Evolutionary conservation across 2,329 filamentous ascomycete species (phyloP), one percentile per base, ranked within the genome.

Genomic region (Phialophora tarda): DNA sequence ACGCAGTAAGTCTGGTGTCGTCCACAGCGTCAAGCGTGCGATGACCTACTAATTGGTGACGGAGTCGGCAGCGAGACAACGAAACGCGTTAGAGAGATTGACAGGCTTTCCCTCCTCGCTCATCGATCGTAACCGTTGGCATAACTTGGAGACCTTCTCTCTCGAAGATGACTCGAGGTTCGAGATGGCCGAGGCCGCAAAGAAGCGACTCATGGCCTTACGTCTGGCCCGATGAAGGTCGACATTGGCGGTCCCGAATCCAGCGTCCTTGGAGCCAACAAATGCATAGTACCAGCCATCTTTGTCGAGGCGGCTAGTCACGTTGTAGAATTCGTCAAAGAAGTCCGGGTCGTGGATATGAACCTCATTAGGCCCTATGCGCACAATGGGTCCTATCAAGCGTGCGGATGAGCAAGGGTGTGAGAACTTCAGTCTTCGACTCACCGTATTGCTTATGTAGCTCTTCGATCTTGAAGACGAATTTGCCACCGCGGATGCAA

Each of bases 401-500:
- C 21, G 2, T 21, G 28, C 53, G 7, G 28, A 17, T 55, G 53
- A 55, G 28, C 24, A 62, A 3, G 24, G 30, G 30, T 23, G 8
- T 62, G 51, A 30, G 32, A 41, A 11, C 17, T 34, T n/a, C 23
- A 51, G 23, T 2, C 12, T 77, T 14, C n/a, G 17, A n/a, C 66
- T 69, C 58, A 70, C 77, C 78, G 70, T 79, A 79, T 73, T 71
- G 53, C 53, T 74, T 66, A 63, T 79, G 78, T 57, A 79, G 68
- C 44, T 77, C 72, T 26, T 76, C 68, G 28, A 79, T 75, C 66
- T 78, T 73, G 66, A 76, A 78, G 14, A 75, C 70, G 65, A 76
- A 79, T 65, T 73, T 73, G 30, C 77, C 77, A 14, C 62, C 57
- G 12, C 69, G 61, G 17, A 76, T 65, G n/a, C 75, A 71, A 63